Evolutionary conservation across 78 protist genomes (phyloP).

Genomic region (Dictyostelium capitatum): DNA sequence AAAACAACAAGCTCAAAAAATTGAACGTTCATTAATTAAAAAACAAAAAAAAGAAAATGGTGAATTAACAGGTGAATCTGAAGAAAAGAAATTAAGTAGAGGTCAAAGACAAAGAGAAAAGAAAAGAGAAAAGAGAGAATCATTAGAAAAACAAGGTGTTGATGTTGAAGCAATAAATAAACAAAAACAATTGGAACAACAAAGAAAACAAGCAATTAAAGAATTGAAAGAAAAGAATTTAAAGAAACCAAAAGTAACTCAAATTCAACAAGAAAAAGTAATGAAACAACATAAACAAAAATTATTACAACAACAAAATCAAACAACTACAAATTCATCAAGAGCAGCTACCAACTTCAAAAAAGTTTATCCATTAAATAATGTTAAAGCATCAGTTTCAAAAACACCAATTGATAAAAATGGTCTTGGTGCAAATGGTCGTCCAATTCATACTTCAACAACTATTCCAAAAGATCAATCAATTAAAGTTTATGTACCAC

Average conservation of each 20-base stretch:
- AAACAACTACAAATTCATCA: background rate
- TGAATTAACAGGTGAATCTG: background rate
- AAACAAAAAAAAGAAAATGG: conserved; percentile 17
- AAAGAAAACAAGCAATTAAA: background rate
- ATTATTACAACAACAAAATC: background rate
- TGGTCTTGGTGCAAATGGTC: background rate
- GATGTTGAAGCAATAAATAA: background rate
- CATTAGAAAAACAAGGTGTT: conserved; percentile 25
- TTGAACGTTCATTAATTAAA: background rate
- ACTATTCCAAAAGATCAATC: background rate
- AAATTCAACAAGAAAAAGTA: conserved; percentile 1
- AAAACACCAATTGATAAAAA: background rate
- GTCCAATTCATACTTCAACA: conserved; percentile 5
- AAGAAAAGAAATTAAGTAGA: conserved; percentile 7
- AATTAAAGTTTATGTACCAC: background rate
- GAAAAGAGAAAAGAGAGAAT: conserved; percentile 10
- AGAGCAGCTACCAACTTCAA: background rate
- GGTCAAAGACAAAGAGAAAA: conserved; percentile 72
- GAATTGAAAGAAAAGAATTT: background rate
- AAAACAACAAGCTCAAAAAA: background rate
- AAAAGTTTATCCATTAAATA: background rate
- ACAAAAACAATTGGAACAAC: background rate
- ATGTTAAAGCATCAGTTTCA: background rate
- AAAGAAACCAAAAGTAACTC: conserved; percentile 2
- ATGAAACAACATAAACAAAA: conserved; percentile 1